These are phyloP conservation scores for Edaphochlamys debaryana DNA, from an alignment of 139 green algal genomes.

Conservation along the genomic window DNA sequence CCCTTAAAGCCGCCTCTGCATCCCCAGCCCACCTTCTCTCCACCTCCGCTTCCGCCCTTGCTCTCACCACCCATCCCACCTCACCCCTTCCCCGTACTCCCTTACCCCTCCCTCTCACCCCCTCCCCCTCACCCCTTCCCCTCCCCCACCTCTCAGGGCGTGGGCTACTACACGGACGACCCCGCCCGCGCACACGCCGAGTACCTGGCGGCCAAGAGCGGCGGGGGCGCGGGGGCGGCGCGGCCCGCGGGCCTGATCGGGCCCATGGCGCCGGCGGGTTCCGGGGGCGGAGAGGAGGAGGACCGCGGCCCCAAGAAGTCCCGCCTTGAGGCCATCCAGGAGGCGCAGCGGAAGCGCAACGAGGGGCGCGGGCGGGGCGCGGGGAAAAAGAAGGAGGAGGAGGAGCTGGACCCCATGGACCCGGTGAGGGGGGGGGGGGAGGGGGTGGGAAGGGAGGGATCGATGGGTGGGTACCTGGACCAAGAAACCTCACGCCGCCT, in stretches of 20 bases:
- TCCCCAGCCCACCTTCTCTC: too few relatives aligned
- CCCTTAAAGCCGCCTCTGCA: too few relatives aligned
- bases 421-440: conserved; percentile 55
- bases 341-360: conserved; percentile 49
- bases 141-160: conserved; percentile 11
- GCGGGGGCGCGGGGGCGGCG: background rate
- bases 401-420: conserved; percentile 81
- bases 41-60: too few relatives aligned
- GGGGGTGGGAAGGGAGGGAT: background rate
- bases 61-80: too few relatives aligned
- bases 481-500: background rate
- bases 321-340: conserved; percentile 43
- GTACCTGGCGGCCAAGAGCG: background rate
- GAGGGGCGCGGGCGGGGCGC: conserved; percentile 6
- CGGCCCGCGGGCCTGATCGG: background rate
- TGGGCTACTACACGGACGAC: conserved; percentile 57
- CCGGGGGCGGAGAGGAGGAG: background rate
- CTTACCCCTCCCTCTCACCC: too few relatives aligned
- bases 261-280: background rate
- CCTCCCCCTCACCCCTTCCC: too few relatives aligned
- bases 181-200: background rate
- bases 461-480: background rate
- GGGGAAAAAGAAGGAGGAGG: conserved; percentile 31
- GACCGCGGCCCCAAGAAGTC: conserved; percentile 20
- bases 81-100: too few relatives aligned